Evolutionary conservation across 345 rosid genomes (phyloP).

Genomic region (Salix dunnii): DNA sequence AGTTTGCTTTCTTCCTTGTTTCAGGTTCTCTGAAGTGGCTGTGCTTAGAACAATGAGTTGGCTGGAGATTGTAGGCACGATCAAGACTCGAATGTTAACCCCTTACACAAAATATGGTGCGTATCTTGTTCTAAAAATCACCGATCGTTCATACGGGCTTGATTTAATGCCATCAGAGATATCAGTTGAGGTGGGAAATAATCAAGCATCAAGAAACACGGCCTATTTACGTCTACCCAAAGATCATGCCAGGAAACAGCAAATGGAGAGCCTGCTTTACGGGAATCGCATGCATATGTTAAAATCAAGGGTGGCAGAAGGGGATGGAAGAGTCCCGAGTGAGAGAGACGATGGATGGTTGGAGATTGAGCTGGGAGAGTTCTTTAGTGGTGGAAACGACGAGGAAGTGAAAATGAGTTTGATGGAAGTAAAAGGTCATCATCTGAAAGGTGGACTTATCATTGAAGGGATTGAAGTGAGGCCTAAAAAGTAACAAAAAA

Average conservation of each 20-base stretch:
- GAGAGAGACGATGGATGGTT: constrained; percentile 62
- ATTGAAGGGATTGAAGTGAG: constrained; percentile 79
- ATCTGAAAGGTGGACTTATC: constrained; percentile 62
- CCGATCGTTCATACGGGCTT: constrained; percentile 44
- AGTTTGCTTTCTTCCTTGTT: background rate
- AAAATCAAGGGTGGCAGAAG: constrained; percentile 7
- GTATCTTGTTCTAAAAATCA: constrained; percentile 41
- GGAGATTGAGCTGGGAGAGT: constrained; percentile 76
- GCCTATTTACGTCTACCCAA: constrained; percentile 11
- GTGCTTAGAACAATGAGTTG: constrained; percentile 37
- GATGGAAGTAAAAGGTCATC: constrained; percentile 66
- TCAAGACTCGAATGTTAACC: constrained; percentile 30
- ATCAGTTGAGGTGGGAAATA: constrained; percentile 24
- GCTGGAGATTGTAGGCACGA: constrained; percentile 45
- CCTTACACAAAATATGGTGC: constrained; percentile 50
- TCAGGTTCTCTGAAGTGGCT: constrained; percentile 46
- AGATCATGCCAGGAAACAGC: background rate
- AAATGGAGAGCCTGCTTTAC: constrained; percentile 10
- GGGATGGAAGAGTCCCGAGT: constrained; percentile 16
- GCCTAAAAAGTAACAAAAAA: constrained; percentile 33
- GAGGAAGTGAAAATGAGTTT: constrained; percentile 54
- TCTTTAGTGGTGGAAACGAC: constrained; percentile 29
- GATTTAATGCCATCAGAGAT: constrained; percentile 46
- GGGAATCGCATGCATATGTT: constrained; percentile 10
- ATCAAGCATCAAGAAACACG: background rate